phyloP scores from a whole-genome alignment of 2,329 filamentous ascomycete species.

The Epichloe scottii region DNA sequence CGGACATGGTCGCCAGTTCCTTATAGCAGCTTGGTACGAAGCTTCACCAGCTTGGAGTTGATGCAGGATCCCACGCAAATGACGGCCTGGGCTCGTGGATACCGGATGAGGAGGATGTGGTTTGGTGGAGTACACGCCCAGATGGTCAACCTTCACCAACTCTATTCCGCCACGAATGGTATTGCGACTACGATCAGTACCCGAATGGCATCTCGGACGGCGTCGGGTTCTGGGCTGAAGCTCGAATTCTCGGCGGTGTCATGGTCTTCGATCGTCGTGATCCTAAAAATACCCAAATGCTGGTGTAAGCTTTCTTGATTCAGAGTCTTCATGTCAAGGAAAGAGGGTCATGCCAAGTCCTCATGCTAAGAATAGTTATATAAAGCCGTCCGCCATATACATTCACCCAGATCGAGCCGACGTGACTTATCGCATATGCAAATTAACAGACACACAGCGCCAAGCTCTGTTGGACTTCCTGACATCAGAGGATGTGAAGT shows the following conservation, averaged over 20 bases:
- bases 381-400: slow-evolving; percentile 9
- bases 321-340: too few species aligned
- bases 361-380: background rate
- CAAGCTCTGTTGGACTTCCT: slow-evolving; percentile 13
- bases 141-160: slow-evolving; percentile 11
- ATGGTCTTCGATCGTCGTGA: slow-evolving; percentile 14
- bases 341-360: too few species aligned
- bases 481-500: background rate
- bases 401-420: slow-evolving; percentile 10
- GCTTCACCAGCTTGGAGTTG: slow-evolving; percentile 13
- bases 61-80: slow-evolving; percentile 11
- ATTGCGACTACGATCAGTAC: slow-evolving; percentile 16
- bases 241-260: slow-evolving; percentile 17
- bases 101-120: slow-evolving; percentile 9
- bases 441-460: slow-evolving; percentile 13
- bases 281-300: background rate
- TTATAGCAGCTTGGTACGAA: slow-evolving; percentile 14
- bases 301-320: background rate
- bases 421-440: slow-evolving; percentile 13
- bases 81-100: slow-evolving; percentile 12
- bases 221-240: slow-evolving; percentile 17
- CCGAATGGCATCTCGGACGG: slow-evolving; percentile 7
- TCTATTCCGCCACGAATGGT: slow-evolving; percentile 14
- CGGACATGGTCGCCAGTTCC: slow-evolving; percentile 17
- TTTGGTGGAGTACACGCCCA: slow-evolving; percentile 1